Base-by-base conservation (phyloP, 2,329 filamentous ascomycete genomes). In the Chaetomiaceae sp. region DNA sequence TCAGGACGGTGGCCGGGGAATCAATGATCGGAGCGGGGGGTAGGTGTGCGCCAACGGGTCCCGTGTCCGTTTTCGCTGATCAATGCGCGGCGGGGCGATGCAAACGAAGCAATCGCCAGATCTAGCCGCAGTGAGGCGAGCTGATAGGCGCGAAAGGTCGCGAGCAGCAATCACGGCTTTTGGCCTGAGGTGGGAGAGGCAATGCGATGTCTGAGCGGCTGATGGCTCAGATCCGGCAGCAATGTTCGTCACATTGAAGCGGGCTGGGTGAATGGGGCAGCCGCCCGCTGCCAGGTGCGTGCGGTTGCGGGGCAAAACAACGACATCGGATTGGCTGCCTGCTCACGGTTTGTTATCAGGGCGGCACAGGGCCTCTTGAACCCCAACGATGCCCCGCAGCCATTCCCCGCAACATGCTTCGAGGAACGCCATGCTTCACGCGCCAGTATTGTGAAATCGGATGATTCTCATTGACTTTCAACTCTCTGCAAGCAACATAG, bases 101-200 rank as follows among this genome's bases (percentile, higher is more conserved):
- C 36, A 29, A 36, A 36, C n/a, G 23, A 30, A 30, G 21, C 21
- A 41, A 36, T 49, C 32, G 46, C 51, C 46, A 29, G 34, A 32
- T 42, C 30, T 32, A 33, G 52, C 52, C 52, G 38, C 47, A 38
- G 37, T 16, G 43, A 16, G 47, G 36, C 27, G 41, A 43, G 55
- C 49, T 49, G 47, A 52, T 48, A 53, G 55, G 57, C 55, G 42
- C 53, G 37, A 44, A 16, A 58, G 55, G 53, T 53, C 55, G 23
- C 37, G 14, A 42, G 27, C 45, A 37, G 49, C 44, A 43, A 48
- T 29, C 50, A 20, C 33, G 36, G 25, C 20, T 37, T 14, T 44
- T 18, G 25, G 34, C 44, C 38, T 32, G 14, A 29, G 25, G 14
- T 34, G 29, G 21, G 38, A 25, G 43, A 44, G 32, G 25, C 29